A percentile compares a stretch with the other conserved stretches of the same genome.
These are phyloP conservation scores for Maudiozyma saulgeensis DNA, from an alignment of 805 yeast species.

Conservation along the genomic window DNA sequence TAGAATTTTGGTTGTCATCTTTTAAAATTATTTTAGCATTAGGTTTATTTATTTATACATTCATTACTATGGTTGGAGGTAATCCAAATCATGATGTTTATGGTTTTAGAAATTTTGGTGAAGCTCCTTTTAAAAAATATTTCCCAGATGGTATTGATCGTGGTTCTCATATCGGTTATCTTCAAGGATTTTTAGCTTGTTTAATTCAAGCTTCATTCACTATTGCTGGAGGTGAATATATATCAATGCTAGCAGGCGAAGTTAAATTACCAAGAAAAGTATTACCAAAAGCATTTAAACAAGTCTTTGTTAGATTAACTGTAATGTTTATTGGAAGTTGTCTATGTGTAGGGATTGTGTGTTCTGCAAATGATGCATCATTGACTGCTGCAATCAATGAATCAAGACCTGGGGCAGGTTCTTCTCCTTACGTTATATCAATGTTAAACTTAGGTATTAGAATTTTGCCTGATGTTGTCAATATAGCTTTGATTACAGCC, in stretches of 20 bases:
- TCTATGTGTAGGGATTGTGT: constrained; percentile 66
- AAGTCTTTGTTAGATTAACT: constrained; percentile 59
- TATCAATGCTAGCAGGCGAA: constrained; percentile 81
- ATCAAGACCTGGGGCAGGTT: constrained; percentile 66
- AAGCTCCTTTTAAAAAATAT: constrained; percentile 49
- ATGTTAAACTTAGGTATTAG: constrained; percentile 61
- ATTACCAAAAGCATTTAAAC: constrained; percentile 70
- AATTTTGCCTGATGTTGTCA: constrained; percentile 67
- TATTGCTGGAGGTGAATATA: constrained; percentile 79
- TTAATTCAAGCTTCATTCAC: constrained; percentile 66
- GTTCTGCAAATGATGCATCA: constrained; percentile 58
- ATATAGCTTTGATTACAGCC: constrained; percentile 63
- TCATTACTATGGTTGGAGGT: constrained; percentile 80
- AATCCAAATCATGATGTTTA: constrained; percentile 60
- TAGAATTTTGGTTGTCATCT: constrained; percentile 69
- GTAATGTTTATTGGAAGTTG: constrained; percentile 66
- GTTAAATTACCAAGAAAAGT: constrained; percentile 60
- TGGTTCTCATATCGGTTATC: constrained; percentile 38
- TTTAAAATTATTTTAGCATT: constrained; percentile 64
- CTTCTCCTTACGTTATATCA: constrained; percentile 77
- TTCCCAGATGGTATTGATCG: constrained; percentile 36
- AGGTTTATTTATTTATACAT: constrained; percentile 69
- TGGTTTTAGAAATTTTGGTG: constrained; percentile 49
- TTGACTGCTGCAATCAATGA: constrained; percentile 48
- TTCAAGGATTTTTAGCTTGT: constrained; percentile 64